Percentiles rank a stretch among this genome's conserved stretches.
These are phyloP conservation scores for Cubamyces sp. DNA, from an alignment of 768 basidiomycete species.

Conservation along the genomic window DNA sequence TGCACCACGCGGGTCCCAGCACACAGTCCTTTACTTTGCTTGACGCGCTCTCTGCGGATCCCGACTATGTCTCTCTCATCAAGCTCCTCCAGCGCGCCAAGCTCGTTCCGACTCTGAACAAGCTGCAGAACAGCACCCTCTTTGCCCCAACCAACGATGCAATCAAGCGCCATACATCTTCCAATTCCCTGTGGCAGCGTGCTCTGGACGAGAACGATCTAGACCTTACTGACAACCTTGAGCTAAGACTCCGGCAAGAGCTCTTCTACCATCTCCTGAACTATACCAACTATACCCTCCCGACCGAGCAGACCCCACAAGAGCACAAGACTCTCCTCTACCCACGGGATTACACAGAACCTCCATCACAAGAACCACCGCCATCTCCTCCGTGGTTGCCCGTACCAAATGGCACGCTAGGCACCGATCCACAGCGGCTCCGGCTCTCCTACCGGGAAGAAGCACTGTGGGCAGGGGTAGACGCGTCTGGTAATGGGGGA, in stretches of 20 bases:
- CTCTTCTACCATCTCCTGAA: constrained; percentile 95
- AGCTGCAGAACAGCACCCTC: constrained; percentile 78
- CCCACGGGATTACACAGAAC: constrained; percentile 61
- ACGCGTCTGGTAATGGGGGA: constrained; percentile 82
- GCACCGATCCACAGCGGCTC: constrained; percentile 80
- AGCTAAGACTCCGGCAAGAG: constrained; percentile 84
- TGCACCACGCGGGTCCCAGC: constrained; percentile 31
- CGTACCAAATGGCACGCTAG: constrained; percentile 78
- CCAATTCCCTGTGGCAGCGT: constrained; percentile 38
- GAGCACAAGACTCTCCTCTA: constrained; percentile 69
- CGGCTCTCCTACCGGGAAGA: constrained; percentile 58
- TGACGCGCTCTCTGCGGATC: constrained; percentile 74
- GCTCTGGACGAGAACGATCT: constrained; percentile 43
- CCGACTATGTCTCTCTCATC: constrained; percentile 78
- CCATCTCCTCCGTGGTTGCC: constrained; percentile 88
- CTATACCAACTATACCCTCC: constrained; percentile 58
- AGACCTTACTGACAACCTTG: constrained; percentile 72
- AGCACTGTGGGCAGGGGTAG: constrained; percentile 65
- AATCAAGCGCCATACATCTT: constrained; percentile 53
- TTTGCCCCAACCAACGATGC: constrained; percentile 98
- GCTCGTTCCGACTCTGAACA: constrained; percentile 91
- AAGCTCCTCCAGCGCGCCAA: constrained; percentile 79
- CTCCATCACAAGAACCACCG: constrained; percentile 69
- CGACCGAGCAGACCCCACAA: constrained; percentile 44
- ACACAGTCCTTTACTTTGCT: constrained; percentile 64